Evolutionary conservation across 1,284 basidiomycete species (phyloP).

Genomic region (Boletellus deceptivus): DNA sequence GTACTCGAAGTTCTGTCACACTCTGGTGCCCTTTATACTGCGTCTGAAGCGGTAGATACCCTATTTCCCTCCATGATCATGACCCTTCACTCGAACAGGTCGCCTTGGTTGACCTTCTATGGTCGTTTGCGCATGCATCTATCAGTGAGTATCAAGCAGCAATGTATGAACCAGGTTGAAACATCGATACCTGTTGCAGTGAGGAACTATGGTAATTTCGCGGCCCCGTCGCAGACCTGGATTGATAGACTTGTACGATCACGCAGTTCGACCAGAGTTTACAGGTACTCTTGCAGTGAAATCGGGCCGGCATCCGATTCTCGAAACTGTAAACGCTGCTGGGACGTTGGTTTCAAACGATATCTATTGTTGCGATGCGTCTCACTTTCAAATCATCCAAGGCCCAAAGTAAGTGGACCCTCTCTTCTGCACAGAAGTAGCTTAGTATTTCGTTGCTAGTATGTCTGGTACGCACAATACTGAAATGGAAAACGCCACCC

Average conservation of each 20-base stretch:
- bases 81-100: conserved; percentile 43
- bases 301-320: conserved; percentile 80
- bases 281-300: conserved; percentile 84
- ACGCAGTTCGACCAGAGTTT: conserved; percentile 81
- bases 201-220: conserved; percentile 62
- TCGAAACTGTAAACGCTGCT: conserved; percentile 70
- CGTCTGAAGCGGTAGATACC: conserved; percentile 75
- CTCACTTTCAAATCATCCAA: conserved; percentile 85
- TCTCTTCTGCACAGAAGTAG: neutral
- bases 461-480: conserved; percentile 66
- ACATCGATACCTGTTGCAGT: conserved; percentile 41
- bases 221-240: neutral
- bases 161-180: neutral
- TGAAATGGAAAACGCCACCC: neutral
- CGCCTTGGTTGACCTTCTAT: conserved; percentile 81
- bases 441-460: conserved; percentile 38
- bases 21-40: conserved; percentile 78
- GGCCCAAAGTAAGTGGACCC: conserved; percentile 72
- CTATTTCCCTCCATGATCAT: neutral
- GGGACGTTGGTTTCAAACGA: conserved; percentile 83
- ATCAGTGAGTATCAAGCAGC: conserved; percentile 51
- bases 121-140: conserved; percentile 80
- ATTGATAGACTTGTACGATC: neutral
- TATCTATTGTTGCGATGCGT: conserved; percentile 77
- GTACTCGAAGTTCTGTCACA: conserved; percentile 62